phyloP scores from a whole-genome alignment of 768 basidiomycete species.

The Naganishia vishniacii region DNA sequence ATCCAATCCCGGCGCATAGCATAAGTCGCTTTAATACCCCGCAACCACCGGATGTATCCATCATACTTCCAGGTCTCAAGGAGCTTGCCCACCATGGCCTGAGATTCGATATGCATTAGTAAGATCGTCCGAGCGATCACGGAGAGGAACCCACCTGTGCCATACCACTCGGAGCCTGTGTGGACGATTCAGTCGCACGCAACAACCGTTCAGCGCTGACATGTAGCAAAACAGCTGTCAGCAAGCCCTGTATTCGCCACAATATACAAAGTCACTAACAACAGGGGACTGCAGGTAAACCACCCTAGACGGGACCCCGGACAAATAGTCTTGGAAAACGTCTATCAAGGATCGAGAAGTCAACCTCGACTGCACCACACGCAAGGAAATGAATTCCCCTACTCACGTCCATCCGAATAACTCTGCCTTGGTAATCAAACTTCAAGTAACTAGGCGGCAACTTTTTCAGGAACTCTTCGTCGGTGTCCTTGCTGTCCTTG shows the following conservation, averaged over 20 bases:
- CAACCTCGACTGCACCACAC: too few species aligned
- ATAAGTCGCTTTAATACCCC: constrained; percentile 54
- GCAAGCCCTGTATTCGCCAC: too few species aligned
- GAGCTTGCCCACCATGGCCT: constrained; percentile 59
- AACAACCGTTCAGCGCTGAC: constrained; percentile 63
- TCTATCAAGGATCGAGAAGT: constrained; percentile 9
- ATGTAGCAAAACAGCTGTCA: neutral
- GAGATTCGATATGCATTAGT: neutral
- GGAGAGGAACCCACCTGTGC: constrained; percentile 24
- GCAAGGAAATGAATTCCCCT: too few species aligned
- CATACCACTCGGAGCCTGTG: constrained; percentile 69
- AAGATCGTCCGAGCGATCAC: neutral
- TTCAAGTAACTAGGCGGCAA: constrained; percentile 58
- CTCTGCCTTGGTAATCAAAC: constrained; percentile 72
- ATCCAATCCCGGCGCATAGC: constrained; percentile 47
- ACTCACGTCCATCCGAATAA: constrained; percentile 65
- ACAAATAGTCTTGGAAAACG: constrained; percentile 59
- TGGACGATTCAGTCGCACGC: constrained; percentile 62
- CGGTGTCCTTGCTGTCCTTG: constrained; percentile 43
- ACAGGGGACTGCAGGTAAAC: constrained; percentile 69
- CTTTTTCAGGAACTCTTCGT: constrained; percentile 54
- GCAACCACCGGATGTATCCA: constrained; percentile 73
- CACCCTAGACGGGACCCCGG: constrained; percentile 74
- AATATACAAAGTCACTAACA: constrained; percentile 41
- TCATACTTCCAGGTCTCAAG: constrained; percentile 63